A percentile compares a stretch with the other conserved stretches of the same genome.
Evolutionary conservation across 495 filamentous ascomycete species (phyloP).

Genomic region (Xylaria curta): DNA sequence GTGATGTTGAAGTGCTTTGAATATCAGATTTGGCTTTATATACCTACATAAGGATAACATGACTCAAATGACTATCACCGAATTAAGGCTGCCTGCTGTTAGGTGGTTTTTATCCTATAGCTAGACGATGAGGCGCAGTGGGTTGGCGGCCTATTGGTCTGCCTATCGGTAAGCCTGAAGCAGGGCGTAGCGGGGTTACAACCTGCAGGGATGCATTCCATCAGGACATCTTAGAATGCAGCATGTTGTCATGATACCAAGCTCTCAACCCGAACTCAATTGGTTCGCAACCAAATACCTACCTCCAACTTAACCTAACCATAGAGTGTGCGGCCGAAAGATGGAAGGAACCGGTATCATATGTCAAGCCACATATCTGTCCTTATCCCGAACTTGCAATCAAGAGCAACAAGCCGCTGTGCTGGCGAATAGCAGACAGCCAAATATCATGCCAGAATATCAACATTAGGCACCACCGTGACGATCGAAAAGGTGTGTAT

Average conservation of each 20-base stretch:
- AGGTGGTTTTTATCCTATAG: neutral
- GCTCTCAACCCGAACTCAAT: neutral
- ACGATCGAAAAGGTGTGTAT: neutral
- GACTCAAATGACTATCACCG: too few species aligned
- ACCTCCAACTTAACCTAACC: neutral
- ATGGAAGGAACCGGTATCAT: neutral
- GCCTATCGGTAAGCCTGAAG: neutral
- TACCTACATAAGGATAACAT: too few species aligned
- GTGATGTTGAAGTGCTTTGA: neutral
- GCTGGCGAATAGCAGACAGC: neutral
- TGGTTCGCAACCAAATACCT: neutral
- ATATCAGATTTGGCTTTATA: neutral
- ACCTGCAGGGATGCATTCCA: neutral
- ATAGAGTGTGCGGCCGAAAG: neutral
- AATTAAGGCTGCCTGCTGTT: neutral
- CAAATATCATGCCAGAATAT: neutral
- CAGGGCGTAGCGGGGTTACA: neutral
- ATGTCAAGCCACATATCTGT: neutral
- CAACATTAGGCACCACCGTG: neutral
- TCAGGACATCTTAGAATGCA: neutral
- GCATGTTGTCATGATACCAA: neutral
- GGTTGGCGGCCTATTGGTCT: neutral
- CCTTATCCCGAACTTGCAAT: neutral
- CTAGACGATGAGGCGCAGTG: neutral
- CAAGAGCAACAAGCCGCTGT: neutral